Base-by-base conservation (phyloP, 2,329 filamentous ascomycete genomes). In the Cordyceps farinosa region DNA sequence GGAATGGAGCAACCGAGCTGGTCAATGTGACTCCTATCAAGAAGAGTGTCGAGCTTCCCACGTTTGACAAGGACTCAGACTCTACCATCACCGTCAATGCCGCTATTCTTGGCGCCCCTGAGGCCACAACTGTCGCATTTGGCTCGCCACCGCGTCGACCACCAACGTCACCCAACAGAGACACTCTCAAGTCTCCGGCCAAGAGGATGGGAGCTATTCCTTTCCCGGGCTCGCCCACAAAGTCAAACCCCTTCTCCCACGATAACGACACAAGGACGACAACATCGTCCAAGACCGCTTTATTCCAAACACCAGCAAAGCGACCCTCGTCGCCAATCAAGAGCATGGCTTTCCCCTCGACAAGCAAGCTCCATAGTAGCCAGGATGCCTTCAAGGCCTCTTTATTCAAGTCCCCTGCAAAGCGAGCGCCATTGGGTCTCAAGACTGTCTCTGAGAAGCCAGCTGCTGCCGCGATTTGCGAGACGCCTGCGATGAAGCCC, bases 81-180 rank as follows among this genome's bases (percentile, higher is more conserved):
- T 68, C 66, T 29, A 72, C 71, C 5, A 67, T 72, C 27, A 67
- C 68, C 5, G 68, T 69, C 36, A 76, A 73, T 48, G 72, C 56
- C 52, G 67, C 66, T n/a, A 67, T 68, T 34, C 67, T 71, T 8
- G 71, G 77, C 17, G 65, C 74, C 6, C 73, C 76, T 7, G 78
- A 81, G 55, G 68, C 76, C 0, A 69, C 70, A 30, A 68, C 73
- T 4, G 72, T 78, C 1, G 73, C 78, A 13, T 72, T 87, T 50
- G 76, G 73, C 27, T 87, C 84, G 51, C 85, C 86, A 2, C 82
- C 84, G n/a, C 81, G 83, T 62, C 79, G 84, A 34, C 77, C 78
- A 9, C 79, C 82, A 1, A 69, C 78, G 5, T 83, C 84, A 1
- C 81, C 85, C 0, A 78, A 76, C 67, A 87, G 83, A 68, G 84